A percentile compares a stretch with the other conserved stretches of the same genome.
Evolutionary conservation across 2,329 filamentous ascomycete species (phyloP).

Genomic region (Diaporthe aspalathi): DNA sequence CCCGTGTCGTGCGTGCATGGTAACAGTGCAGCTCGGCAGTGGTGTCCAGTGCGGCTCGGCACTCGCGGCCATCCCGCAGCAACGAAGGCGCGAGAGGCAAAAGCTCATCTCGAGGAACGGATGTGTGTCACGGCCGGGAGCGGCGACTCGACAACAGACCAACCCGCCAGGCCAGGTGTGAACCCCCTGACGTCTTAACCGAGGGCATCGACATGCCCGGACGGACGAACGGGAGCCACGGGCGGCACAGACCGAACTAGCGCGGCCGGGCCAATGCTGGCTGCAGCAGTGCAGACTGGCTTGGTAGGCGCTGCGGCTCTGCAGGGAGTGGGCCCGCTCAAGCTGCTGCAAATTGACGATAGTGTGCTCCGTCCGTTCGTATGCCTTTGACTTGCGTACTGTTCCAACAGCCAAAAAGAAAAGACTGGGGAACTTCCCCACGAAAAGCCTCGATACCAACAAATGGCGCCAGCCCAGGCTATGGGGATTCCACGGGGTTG

Average conservation of each 20-base stretch:
- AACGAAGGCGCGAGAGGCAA: slow-evolving; percentile 27
- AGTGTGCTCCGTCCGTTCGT: no score
- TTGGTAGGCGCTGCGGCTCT: not conserved
- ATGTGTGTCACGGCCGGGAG: not conserved
- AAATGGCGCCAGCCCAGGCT: no score
- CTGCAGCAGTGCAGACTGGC: no score
- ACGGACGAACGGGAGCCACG: slow-evolving; percentile 32
- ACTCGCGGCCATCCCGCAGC: slow-evolving; percentile 18
- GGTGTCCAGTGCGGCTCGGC: slow-evolving; percentile 23
- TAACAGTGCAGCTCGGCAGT: not conserved
- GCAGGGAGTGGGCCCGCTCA: slow-evolving; percentile 16
- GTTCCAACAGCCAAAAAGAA: not conserved
- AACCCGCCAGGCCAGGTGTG: not conserved
- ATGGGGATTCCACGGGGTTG: slow-evolving; percentile 23
- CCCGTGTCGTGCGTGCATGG: not conserved
- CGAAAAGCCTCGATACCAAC: not conserved
- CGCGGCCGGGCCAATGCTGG: not conserved
- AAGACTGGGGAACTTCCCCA: slow-evolving; percentile 10
- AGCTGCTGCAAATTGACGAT: not conserved
- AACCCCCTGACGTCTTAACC: slow-evolving; percentile 21
- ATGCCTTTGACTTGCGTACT: not conserved
- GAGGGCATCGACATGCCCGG: slow-evolving; percentile 27
- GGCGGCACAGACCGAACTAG: slow-evolving; percentile 29
- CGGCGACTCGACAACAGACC: not conserved
- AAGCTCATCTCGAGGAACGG: not conserved